Percentiles rank a stretch among this genome's conserved stretches.
These are phyloP conservation scores for Elsinoe australis DNA, from an alignment of 2,329 filamentous ascomycete species.

Conservation along the genomic window DNA sequence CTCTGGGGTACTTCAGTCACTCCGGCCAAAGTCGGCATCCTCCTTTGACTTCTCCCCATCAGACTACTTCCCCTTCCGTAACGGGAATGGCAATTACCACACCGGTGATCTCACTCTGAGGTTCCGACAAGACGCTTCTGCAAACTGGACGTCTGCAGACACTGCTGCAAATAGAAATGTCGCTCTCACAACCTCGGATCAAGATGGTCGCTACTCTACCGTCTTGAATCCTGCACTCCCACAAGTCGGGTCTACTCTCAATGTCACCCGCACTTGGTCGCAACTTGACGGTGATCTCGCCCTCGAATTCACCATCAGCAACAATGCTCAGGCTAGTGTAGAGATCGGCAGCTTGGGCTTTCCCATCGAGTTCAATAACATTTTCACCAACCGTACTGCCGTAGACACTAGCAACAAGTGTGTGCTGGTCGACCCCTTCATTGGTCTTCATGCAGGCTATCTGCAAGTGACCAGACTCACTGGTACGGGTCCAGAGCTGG, in stretches of 20 bases:
- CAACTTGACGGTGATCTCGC: slow-evolving; percentile 43
- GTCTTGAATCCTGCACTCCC: slow-evolving; percentile 30
- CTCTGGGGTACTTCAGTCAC: slow-evolving; percentile 39
- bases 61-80: slow-evolving; percentile 42
- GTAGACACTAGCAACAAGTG: slow-evolving; percentile 45
- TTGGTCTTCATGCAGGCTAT: slow-evolving; percentile 53
- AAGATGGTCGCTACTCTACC: slow-evolving; percentile 33
- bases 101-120: slow-evolving; percentile 52
- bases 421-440: slow-evolving; percentile 52
- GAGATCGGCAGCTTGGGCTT: slow-evolving; percentile 53
- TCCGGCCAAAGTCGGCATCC: slow-evolving; percentile 33
- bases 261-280: slow-evolving; percentile 47
- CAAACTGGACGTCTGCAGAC: slow-evolving; percentile 42
- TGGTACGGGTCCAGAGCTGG: slow-evolving; percentile 47
- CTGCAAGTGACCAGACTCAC: slow-evolving; percentile 47
- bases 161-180: slow-evolving; percentile 33
- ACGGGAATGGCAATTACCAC: slow-evolving; percentile 50
- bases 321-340: slow-evolving; percentile 35
- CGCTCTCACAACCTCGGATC: neutral
- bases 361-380: slow-evolving; percentile 55
- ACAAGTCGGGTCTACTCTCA: slow-evolving; percentile 32
- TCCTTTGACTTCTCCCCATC: slow-evolving; percentile 51
- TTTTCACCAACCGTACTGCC: slow-evolving; percentile 47
- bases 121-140: slow-evolving; percentile 39
- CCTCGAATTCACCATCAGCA: slow-evolving; percentile 46